Evolutionary conservation across 768 basidiomycete genomes (phyloP), one percentile per base, ranked within the genome.

Genomic region (Mycena pura): DNA sequence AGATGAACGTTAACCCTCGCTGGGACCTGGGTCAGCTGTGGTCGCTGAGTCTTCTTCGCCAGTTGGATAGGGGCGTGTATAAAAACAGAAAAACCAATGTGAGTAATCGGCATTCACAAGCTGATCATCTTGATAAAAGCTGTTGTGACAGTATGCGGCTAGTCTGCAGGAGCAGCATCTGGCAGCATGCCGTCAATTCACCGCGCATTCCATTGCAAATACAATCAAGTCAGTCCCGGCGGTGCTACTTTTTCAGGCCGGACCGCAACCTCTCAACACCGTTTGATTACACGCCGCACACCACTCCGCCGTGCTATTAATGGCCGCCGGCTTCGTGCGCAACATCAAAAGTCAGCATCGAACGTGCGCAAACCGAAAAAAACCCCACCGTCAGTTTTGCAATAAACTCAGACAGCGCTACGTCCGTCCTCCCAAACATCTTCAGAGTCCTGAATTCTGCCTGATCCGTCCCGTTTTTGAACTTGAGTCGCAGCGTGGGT

Each of bases 391-490:
- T 69, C 38, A 84, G 65, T 8, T 75, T 69, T 40, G 69, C 53
- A 52, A 78, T 70, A 65, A 84, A 82, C 4, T 60, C 69, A 21
- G 79, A 75, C 22, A 84, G 64, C 24, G 80, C 78, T 9, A 79
- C 71, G 70, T 22, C 73, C 64, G 19, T 62, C 66, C 62, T 63
- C 45, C 66, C 80, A 64, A 67, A 79, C 73, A 67, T 71, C 43
- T 69, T 79, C 74, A 48, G 77, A 5, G 54, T 72, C 43, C 51
- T 62, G 72, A 80, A 81, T 15, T 63, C 64, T 19, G 40, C 38
- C 50, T 74, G 72, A 53, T 69, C 70, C 3, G 80, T 78, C 7
- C 83, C 83, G 53, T 84, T 84, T 73, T 84, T 84, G 73, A 84
- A 82, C 51, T 74, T 77, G 70, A 84, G 72, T 22, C 80, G 77